Percentiles rank a stretch among this genome's conserved stretches.
Conservation (phyloP, 2,329 filamentous ascomycete species). For the Zymoseptoria passerinii region DNA sequence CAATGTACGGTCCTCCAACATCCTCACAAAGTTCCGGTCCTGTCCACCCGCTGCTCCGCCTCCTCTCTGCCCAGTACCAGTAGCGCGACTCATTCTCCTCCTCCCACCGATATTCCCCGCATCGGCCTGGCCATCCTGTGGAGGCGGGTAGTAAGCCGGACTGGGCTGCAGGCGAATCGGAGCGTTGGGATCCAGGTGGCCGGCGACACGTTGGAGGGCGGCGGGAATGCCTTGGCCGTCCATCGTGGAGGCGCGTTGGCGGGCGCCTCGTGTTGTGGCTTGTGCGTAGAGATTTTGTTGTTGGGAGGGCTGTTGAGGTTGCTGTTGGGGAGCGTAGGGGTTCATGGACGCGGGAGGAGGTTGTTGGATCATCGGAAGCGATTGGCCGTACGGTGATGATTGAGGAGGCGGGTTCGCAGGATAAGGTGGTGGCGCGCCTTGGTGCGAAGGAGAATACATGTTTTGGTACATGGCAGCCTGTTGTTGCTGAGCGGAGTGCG, state of each 20-base stretch:
- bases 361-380: constrained; percentile 59
- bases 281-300: constrained; percentile 51
- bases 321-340: constrained; percentile 22
- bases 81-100: constrained; percentile 54
- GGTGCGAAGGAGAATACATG: constrained; percentile 61
- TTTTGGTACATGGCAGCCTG: constrained; percentile 62
- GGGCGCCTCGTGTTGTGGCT: constrained; percentile 65
- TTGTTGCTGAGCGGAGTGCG: constrained; percentile 18
- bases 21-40: constrained; percentile 79
- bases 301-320: neutral
- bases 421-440: constrained; percentile 70
- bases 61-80: constrained; percentile 26
- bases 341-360: constrained; percentile 38
- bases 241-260: constrained; percentile 92
- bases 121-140: constrained; percentile 68
- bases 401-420: constrained; percentile 54
- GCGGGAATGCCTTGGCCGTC: constrained; percentile 87
- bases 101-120: constrained; percentile 61
- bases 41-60: constrained; percentile 45
- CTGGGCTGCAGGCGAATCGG: constrained; percentile 92
- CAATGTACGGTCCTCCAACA: constrained; percentile 84
- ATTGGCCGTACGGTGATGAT: constrained; percentile 53
- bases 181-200: constrained; percentile 87
- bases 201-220: constrained; percentile 87
- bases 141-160: constrained; percentile 92